A percentile compares a stretch with the other conserved stretches of the same genome.
These are phyloP conservation scores for Echria macrotheca DNA, from an alignment of 495 filamentous ascomycete genomes.

Conservation along the genomic window DNA sequence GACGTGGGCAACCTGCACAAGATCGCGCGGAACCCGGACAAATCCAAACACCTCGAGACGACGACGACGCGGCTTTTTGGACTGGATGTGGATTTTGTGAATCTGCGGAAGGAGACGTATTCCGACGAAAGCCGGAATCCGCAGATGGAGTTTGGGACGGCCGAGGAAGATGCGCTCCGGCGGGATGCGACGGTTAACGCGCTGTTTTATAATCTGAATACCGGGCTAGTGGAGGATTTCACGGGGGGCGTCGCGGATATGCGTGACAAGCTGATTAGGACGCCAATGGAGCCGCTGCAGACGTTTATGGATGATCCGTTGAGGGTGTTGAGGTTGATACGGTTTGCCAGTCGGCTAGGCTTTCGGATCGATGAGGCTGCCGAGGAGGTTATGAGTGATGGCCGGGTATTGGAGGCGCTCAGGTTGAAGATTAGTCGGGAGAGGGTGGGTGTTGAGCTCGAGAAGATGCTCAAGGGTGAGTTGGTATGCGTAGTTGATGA, in stretches of 20 bases:
- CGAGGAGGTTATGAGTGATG: slow-evolving; percentile 67
- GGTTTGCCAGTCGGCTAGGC: slow-evolving; percentile 80
- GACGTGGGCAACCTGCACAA: slow-evolving; percentile 64
- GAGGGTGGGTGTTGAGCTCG: slow-evolving; percentile 72
- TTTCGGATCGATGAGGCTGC: slow-evolving; percentile 69
- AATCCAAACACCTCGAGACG: slow-evolving; percentile 95
- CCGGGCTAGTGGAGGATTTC: slow-evolving; percentile 73
- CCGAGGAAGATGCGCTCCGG: slow-evolving; percentile 81
- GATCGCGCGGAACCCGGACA: slow-evolving; percentile 87
- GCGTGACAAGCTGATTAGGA: slow-evolving; percentile 64
- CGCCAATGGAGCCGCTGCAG: slow-evolving; percentile 80
- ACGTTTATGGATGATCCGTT: slow-evolving; percentile 96
- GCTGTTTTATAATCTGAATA: slow-evolving; percentile 90
- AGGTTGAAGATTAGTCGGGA: slow-evolving; percentile 88
- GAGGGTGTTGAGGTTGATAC: slow-evolving; percentile 78
- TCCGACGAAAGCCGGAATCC: slow-evolving; percentile 80
- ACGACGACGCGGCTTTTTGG: slow-evolving; percentile 81
- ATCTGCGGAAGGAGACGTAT: slow-evolving; percentile 89
- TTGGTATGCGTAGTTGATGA: no score
- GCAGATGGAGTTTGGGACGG: slow-evolving; percentile 87
- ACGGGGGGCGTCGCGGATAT: slow-evolving; percentile 76
- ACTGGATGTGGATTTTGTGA: slow-evolving; percentile 89
- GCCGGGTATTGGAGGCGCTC: slow-evolving; percentile 67
- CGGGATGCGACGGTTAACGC: slow-evolving; percentile 94
- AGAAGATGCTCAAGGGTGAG: slow-evolving; percentile 82